phyloP scores from a whole-genome alignment of 2,329 filamentous ascomycete genomes.

The Mycosphaerella arachidis region DNA sequence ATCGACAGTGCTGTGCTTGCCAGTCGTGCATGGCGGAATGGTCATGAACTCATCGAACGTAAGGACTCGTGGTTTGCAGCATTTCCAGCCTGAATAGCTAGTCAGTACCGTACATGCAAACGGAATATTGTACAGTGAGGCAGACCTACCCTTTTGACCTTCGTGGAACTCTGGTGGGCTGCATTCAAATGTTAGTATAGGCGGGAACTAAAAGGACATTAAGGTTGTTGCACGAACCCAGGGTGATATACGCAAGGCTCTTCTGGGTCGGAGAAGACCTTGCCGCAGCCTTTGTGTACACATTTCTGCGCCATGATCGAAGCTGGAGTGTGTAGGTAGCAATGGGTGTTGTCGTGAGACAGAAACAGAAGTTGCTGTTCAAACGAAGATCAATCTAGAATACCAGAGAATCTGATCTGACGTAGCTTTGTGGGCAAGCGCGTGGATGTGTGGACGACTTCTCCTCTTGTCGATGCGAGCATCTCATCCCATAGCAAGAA shows the following conservation, averaged over 20 bases:
- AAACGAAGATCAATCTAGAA: slow-evolving; percentile 4
- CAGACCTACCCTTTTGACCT: slow-evolving; percentile 82
- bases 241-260: slow-evolving; percentile 86
- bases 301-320: slow-evolving; percentile 71
- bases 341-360: neutral
- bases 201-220: slow-evolving; percentile 6
- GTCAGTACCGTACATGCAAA: slow-evolving; percentile 4
- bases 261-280: slow-evolving; percentile 73
- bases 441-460: neutral
- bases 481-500: neutral
- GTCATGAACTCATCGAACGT: slow-evolving; percentile 97
- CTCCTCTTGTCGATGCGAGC: neutral
- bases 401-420: slow-evolving; percentile 1
- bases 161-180: slow-evolving; percentile 80
- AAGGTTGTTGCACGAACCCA: slow-evolving; percentile 19
- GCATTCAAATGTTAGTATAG: slow-evolving; percentile 8
- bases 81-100: slow-evolving; percentile 81
- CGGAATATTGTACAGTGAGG: slow-evolving; percentile 4
- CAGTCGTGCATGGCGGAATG: slow-evolving; percentile 87
- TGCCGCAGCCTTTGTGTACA: slow-evolving; percentile 93
- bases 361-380: neutral
- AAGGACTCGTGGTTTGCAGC: slow-evolving; percentile 93
- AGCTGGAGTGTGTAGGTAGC: neutral
- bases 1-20: slow-evolving; percentile 87
- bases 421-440: neutral